Evolutionary conservation across 805 yeast genomes (phyloP), one percentile per base, ranked within the genome.

Genomic region (Kodamaea fukazawae): DNA sequence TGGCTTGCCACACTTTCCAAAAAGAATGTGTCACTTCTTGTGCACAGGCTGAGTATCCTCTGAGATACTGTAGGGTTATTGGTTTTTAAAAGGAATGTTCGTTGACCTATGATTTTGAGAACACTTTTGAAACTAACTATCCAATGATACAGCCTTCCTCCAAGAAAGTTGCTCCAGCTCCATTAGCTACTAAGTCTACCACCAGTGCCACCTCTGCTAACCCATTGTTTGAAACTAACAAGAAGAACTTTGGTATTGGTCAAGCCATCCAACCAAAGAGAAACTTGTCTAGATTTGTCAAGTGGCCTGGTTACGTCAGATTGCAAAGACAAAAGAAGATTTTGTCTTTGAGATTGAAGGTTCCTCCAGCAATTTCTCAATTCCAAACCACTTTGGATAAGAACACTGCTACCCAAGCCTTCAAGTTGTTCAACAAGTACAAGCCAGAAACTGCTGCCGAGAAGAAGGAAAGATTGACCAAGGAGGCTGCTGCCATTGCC

Each of bases 301-400:
- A 86, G 75, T 93, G 99, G 99, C 99, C 99, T 67, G 93, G 85
- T 75, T 89, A 91, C 71, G 93, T 91, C 57, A 87, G 96, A 78
- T 79, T 93, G 58, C 99, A 91, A 80, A 90, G 99, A 82, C 98
- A 93, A 78, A 93, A 84, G 85, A 91, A 91, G 82, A 85, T 91
- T 70, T 80, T 91, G 70, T 76, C 83, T 63, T 71, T 90, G 73
- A 90, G 99, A 84, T 81, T 91, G 69, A 91, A 93, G 85, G 99
- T 91, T 69, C 99, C 99, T 58, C 99, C 99, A 65, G 85, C 98
- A 52, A 83, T 91, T 67, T 81, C 98, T 55, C 99, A 91, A 78
- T 91, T 91, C 83, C 89, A 88, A 67, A 76, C 85, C 75, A 83
- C 89, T 63, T 80, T 91, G 72, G 99, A 91, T 85, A 90, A 90